Conservation (phyloP, 2,329 filamentous ascomycete genomes). For the Colletotrichum melonis region DNA sequence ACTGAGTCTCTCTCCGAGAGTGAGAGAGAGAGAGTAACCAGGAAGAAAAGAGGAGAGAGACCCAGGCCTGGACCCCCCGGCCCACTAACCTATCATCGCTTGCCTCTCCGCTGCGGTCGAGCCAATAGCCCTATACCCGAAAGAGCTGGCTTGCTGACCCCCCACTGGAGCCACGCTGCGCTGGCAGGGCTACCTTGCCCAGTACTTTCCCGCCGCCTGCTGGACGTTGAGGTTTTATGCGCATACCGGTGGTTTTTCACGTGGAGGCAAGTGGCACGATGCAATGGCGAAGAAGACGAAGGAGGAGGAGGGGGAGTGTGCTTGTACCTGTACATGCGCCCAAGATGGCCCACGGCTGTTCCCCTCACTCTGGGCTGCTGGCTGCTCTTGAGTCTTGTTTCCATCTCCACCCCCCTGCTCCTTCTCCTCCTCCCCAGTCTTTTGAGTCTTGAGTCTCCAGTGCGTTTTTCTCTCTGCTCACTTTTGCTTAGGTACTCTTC, state of each 20-base stretch:
- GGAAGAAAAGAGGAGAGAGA: not conserved
- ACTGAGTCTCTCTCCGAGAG: too few species aligned
- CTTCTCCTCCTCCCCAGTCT: not conserved
- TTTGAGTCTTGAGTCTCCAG: not conserved
- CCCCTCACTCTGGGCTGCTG: too few species aligned
- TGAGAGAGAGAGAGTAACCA: not conserved
- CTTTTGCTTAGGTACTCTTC: not conserved
- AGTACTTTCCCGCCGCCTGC: conserved; percentile 18
- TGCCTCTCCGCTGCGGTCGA: conserved; percentile 20
- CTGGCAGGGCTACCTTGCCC: conserved; percentile 35
- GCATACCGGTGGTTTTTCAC: conserved; percentile 25
- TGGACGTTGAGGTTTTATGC: conserved; percentile 33
- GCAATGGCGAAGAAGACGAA: conserved; percentile 14
- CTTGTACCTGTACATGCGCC: not conserved
- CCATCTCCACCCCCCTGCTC: not conserved
- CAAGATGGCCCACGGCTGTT: not conserved
- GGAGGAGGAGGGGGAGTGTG: conserved; percentile 1
- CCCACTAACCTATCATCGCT: conserved; percentile 29
- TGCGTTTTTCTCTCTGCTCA: not conserved
- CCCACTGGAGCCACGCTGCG: conserved; percentile 27
- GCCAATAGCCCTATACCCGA: conserved; percentile 32
- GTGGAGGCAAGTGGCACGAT: conserved; percentile 34
- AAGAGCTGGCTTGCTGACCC: conserved; percentile 33
- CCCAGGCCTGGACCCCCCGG: conserved; percentile 22
- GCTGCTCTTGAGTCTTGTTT: too few species aligned